Base-by-base conservation (phyloP, 495 filamentous ascomycete genomes). In the Bacidia rubella region DNA sequence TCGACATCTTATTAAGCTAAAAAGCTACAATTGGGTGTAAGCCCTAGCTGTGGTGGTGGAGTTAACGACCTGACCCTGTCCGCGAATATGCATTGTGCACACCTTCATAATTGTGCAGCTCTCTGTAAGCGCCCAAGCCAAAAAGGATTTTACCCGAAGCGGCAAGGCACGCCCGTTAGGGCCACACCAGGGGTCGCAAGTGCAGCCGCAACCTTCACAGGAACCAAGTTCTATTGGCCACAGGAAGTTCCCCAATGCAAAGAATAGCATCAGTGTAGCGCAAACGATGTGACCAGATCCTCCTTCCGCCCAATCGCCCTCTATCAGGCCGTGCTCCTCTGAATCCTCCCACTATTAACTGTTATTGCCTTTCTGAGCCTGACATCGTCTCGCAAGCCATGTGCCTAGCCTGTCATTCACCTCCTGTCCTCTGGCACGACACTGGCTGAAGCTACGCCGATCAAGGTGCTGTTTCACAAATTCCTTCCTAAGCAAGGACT, bases 381-480 rank as follows among this genome's bases (percentile, higher is more conserved):
- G 41, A 17, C 41, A 9, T n/a, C 17, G 20, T 22, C 41, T 22
- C 20, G 41, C 29, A 38, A 50, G 47, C 47, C 47, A 50, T 50
- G 47, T 38, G 25, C 19, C 47, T 50, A 50, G 47, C 47, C 29
- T 7, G 27, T 19, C 3, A 10, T 21, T 29, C 47, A 11, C n/a
- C 15, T 15, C 26, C 20, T 7, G 26, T 29, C 11, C 47, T 50
- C 29, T 50, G 47, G 47, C 47, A 50, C 47, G 47, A 50, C 27
- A 50, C 20, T 50, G 47, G 47, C 26, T 32, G 47, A 50, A 50
- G 7, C 51, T 29, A 19, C 19, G 51, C 20, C 19, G 39, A 25
- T 53, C 40, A 20, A 11, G 19, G 22, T 32, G 27, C 17, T 29
- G 22, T 25, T 22, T 39, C 42, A 52, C 35, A 11, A 47, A 47